These are phyloP conservation scores for Phylloporus sp. DNA, from an alignment of 768 basidiomycete species.

Conservation along the genomic window DNA sequence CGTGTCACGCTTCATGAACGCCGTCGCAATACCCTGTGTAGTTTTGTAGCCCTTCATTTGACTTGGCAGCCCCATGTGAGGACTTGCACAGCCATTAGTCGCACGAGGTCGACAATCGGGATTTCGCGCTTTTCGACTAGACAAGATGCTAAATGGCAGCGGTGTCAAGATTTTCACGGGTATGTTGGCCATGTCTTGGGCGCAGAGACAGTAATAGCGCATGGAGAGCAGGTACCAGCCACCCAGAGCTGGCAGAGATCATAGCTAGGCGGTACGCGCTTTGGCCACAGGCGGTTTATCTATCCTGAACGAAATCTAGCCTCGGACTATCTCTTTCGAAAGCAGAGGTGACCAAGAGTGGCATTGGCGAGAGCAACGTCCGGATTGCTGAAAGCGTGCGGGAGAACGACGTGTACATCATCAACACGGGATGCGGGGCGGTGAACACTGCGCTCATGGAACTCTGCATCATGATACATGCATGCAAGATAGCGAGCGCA, in stretches of 20 bases:
- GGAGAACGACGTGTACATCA: slow-evolving; percentile 98
- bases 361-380: slow-evolving; percentile 88
- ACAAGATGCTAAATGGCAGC: slow-evolving; percentile 50
- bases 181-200: slow-evolving; percentile 27
- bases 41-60: slow-evolving; percentile 29
- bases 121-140: slow-evolving; percentile 7
- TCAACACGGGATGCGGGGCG: slow-evolving; percentile 84
- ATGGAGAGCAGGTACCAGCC: slow-evolving; percentile 71
- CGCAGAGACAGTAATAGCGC: neutral
- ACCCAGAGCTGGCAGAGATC: slow-evolving; percentile 91
- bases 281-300: slow-evolving; percentile 9
- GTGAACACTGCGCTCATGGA: slow-evolving; percentile 98
- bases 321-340: slow-evolving; percentile 87
- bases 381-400: slow-evolving; percentile 93
- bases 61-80: slow-evolving; percentile 3
- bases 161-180: slow-evolving; percentile 60
- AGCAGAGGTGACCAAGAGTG: slow-evolving; percentile 82
- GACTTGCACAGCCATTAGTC: slow-evolving; percentile 16
- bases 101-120: slow-evolving; percentile 15
- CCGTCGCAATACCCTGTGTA: slow-evolving; percentile 36
- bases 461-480: slow-evolving; percentile 98
- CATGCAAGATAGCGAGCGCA: slow-evolving; percentile 99
- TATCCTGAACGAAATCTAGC: slow-evolving; percentile 42
- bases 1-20: slow-evolving; percentile 22
- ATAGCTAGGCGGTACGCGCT: slow-evolving; percentile 77